Evolutionary conservation across 306 rosid genomes (phyloP).

Genomic region (Glycyrrhiza uralensis): DNA sequence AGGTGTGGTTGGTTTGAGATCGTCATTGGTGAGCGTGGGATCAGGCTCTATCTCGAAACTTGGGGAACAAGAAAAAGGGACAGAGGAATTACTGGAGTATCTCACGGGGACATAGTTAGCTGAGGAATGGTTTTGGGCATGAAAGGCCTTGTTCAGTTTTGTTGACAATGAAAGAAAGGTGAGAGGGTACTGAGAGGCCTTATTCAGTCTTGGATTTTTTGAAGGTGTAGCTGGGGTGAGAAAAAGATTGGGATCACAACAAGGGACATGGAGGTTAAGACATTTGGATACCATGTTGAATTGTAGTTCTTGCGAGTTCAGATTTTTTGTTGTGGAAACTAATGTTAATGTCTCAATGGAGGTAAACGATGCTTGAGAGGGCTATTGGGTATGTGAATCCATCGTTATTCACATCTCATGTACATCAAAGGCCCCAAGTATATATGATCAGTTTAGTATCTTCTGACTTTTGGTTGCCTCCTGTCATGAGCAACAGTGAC

Average conservation of each 20-base stretch:
- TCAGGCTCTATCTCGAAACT: conserved; percentile 22
- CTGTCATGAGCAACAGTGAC: conserved; percentile 4
- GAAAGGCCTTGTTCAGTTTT: not conserved
- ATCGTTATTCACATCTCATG: not conserved
- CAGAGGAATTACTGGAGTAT: conserved; percentile 12
- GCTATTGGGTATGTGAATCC: not conserved
- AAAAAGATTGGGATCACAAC: conserved; percentile 20
- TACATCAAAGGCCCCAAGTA: not conserved
- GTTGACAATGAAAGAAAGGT: not conserved
- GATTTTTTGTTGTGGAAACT: conserved; percentile 2
- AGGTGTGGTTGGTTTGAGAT: conserved; percentile 69
- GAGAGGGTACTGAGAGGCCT: conserved; percentile 2
- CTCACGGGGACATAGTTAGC: not conserved
- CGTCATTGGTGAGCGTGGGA: conserved; percentile 60
- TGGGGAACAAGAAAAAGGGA: not conserved
- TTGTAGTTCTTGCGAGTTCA: not conserved
- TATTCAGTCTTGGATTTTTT: conserved; percentile 7
- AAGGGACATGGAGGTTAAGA: conserved; percentile 33
- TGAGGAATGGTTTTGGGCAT: not conserved
- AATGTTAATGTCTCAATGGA: not conserved
- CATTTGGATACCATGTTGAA: conserved; percentile 39
- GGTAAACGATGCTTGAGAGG: conserved; percentile 20
- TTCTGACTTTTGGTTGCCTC: conserved; percentile 19
- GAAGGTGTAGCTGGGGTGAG: not conserved
- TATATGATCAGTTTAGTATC: not conserved